phyloP scores from a whole-genome alignment of 192 early-diverging fungal genomes.

The Cetraspora pellucida region DNA sequence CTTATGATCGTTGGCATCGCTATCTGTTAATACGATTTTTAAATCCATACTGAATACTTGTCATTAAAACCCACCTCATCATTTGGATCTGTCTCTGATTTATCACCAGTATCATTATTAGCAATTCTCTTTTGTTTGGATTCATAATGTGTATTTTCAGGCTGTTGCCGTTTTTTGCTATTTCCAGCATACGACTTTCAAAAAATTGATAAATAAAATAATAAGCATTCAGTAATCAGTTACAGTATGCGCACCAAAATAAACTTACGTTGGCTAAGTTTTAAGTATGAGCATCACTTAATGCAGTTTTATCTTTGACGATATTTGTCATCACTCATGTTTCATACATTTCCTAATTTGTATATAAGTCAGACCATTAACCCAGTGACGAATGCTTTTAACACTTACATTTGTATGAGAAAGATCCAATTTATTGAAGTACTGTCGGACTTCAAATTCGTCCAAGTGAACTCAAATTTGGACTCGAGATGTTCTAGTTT shows the following conservation, averaged over 20 bases:
- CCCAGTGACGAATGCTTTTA: slow-evolving; percentile 27
- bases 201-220: slow-evolving; percentile 29
- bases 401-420: slow-evolving; percentile 32
- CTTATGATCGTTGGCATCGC: slow-evolving; percentile 20
- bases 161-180: slow-evolving; percentile 31
- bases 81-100: slow-evolving; percentile 31
- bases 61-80: slow-evolving; percentile 30
- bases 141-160: slow-evolving; percentile 32
- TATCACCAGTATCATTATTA: slow-evolving; percentile 26
- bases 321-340: slow-evolving; percentile 26
- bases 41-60: slow-evolving; percentile 27
- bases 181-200: slow-evolving; percentile 15
- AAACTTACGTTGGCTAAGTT: slow-evolving; percentile 31
- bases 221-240: slow-evolving; percentile 26
- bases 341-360: slow-evolving; percentile 31
- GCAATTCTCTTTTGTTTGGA: slow-evolving; percentile 28
- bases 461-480: slow-evolving; percentile 30
- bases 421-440: slow-evolving; percentile 34
- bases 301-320: slow-evolving; percentile 30
- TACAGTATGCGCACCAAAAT: slow-evolving; percentile 31
- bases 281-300: slow-evolving; percentile 32
- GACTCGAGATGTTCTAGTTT: slow-evolving; percentile 31
- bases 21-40: slow-evolving; percentile 25
- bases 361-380: slow-evolving; percentile 31
- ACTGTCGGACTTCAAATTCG: slow-evolving; percentile 22